These are phyloP conservation scores for Ploettnerulaceae sp. DNA, from an alignment of 2,329 filamentous ascomycete species.

Conservation along the genomic window DNA sequence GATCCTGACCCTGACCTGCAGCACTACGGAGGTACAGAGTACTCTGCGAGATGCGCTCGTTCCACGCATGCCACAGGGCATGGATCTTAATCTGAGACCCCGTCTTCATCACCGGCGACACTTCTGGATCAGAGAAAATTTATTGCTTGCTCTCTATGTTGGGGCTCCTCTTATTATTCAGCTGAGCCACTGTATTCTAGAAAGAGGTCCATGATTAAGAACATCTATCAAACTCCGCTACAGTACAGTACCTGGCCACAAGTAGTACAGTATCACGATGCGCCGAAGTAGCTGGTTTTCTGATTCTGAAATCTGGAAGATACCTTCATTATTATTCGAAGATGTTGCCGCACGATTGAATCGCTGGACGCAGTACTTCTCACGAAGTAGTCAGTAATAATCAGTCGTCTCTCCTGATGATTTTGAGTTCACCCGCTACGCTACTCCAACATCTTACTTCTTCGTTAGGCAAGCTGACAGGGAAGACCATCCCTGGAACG, in stretches of 20 bases:
- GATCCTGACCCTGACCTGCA: constrained; percentile 6
- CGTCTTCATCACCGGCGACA: not conserved
- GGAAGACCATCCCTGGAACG: constrained; percentile 12
- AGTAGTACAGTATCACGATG: too few species aligned
- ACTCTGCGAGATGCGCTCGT: constrained; percentile 5
- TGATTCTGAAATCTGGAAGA: too few species aligned
- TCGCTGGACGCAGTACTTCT: constrained; percentile 15
- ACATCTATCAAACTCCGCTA: too few species aligned
- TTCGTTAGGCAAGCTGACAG: constrained; percentile 13
- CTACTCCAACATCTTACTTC: constrained; percentile 2
- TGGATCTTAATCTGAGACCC: constrained; percentile 13
- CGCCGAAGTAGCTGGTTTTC: too few species aligned
- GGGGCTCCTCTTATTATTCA: too few species aligned
- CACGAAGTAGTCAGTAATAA: not conserved
- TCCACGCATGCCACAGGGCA: constrained; percentile 5
- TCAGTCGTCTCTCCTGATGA: not conserved
- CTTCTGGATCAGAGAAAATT: constrained; percentile 9
- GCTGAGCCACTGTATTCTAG: too few species aligned
- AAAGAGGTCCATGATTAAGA: too few species aligned
- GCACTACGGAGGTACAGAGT: not conserved
- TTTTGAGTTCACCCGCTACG: constrained; percentile 10
- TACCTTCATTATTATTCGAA: too few species aligned
- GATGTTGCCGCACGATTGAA: too few species aligned
- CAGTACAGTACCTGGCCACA: too few species aligned
- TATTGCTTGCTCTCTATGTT: constrained; percentile 5